phyloP scores from a whole-genome alignment of 768 basidiomycete genomes.

The Fistulinella prunicolor region DNA sequence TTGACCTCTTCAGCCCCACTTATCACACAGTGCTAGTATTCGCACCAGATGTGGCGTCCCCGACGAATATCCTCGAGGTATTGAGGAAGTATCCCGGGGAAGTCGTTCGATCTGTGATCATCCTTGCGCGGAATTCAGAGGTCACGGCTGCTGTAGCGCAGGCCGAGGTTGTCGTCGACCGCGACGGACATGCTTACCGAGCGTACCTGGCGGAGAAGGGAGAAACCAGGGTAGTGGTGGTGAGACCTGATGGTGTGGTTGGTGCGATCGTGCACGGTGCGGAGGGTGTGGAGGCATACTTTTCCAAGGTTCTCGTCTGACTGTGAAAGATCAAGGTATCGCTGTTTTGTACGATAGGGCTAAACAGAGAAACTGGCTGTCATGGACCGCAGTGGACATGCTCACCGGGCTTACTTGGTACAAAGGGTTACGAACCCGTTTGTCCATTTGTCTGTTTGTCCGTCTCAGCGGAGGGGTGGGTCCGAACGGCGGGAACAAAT shows the following conservation, averaged over 20 bases:
- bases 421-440: too few relatives aligned
- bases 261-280: slow-evolving; percentile 29
- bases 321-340: too few relatives aligned
- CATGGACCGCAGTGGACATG: too few relatives aligned
- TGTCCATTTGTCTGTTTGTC: too few relatives aligned
- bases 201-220: slow-evolving; percentile 34
- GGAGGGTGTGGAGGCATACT: slow-evolving; percentile 18
- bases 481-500: too few relatives aligned
- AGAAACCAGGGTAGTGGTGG: slow-evolving; percentile 34
- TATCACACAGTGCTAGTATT: slow-evolving; percentile 33
- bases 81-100: slow-evolving; percentile 3
- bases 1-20: slow-evolving; percentile 20
- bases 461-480: too few relatives aligned
- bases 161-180: slow-evolving; percentile 37
- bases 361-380: too few relatives aligned
- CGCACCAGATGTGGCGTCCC: slow-evolving; percentile 2
- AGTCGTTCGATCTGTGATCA: slow-evolving; percentile 8
- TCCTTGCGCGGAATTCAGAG: slow-evolving; percentile 8
- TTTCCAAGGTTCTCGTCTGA: slow-evolving; percentile 20
- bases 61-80: slow-evolving; percentile 6
- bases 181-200: slow-evolving; percentile 36
- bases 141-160: background rate
- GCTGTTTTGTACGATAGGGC: too few relatives aligned
- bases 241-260: slow-evolving; percentile 44
- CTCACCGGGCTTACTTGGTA: too few relatives aligned